Evolutionary conservation across 2,329 filamentous ascomycete species (phyloP).

Genomic region (Sporothrix pseudoabietina): DNA sequence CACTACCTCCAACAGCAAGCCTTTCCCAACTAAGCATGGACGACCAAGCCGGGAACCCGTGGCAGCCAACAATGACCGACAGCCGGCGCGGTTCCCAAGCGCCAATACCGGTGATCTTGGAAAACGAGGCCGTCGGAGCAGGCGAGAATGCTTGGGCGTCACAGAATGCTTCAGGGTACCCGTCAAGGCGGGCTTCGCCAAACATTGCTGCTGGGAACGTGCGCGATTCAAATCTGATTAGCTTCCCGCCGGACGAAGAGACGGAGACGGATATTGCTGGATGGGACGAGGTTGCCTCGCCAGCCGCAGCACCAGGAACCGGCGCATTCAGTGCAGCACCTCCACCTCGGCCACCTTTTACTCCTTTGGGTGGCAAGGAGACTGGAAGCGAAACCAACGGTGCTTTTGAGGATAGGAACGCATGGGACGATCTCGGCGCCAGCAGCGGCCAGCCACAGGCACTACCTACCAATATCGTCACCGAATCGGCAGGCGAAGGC

Average conservation of each 20-base stretch:
- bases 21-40: constrained; percentile 49
- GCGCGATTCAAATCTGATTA: constrained; percentile 34
- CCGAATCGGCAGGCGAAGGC: constrained; percentile 44
- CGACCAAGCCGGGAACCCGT: constrained; percentile 50
- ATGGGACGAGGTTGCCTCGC: constrained; percentile 45
- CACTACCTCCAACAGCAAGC: constrained; percentile 42
- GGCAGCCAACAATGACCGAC: constrained; percentile 46
- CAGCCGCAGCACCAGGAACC: constrained; percentile 37
- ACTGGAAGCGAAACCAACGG: constrained; percentile 36
- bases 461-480: constrained; percentile 32
- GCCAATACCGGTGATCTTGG: constrained; percentile 32
- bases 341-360: constrained; percentile 33
- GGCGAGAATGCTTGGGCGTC: constrained; percentile 45
- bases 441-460: constrained; percentile 26
- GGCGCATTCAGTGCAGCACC: constrained; percentile 34
- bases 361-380: not conserved
- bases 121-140: constrained; percentile 40
- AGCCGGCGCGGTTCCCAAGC: constrained; percentile 40
- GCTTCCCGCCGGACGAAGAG: constrained; percentile 44
- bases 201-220: constrained; percentile 35
- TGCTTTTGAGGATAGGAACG: constrained; percentile 48
- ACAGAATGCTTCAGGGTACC: constrained; percentile 32
- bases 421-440: constrained; percentile 53
- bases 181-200: constrained; percentile 41
- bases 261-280: constrained; percentile 46